A percentile compares a stretch with the other conserved stretches of the same genome.
phyloP scores from a whole-genome alignment of 805 yeast genomes.

The Metschnikowia kunwiensis region DNA sequence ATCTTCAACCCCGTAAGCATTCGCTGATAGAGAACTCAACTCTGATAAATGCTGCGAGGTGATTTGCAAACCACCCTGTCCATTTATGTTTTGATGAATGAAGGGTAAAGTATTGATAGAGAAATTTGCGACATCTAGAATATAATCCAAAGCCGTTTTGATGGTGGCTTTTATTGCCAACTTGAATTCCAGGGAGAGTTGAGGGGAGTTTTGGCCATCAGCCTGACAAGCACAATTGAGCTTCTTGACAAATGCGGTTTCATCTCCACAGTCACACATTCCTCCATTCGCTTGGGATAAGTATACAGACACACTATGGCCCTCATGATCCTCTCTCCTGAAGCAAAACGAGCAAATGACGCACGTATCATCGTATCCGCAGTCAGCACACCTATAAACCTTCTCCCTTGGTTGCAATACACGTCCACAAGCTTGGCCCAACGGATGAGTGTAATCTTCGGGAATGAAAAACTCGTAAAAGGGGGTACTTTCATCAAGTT shows the following conservation, averaged over 20 bases:
- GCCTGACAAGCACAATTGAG: conserved; percentile 49
- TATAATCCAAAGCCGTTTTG: conserved; percentile 37
- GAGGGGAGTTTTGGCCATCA: conserved; percentile 5
- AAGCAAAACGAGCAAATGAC: conserved; percentile 73
- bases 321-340: conserved; percentile 62
- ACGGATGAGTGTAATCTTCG: conserved; percentile 39
- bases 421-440: conserved; percentile 67
- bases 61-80: conserved; percentile 21
- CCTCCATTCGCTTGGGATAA: conserved; percentile 45
- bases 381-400: conserved; percentile 69
- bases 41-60: conserved; percentile 30
- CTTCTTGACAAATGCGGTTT: conserved; percentile 54
- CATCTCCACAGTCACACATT: conserved; percentile 74
- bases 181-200: conserved; percentile 16
- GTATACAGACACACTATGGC: conserved; percentile 59
- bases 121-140: conserved; percentile 42
- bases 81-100: conserved; percentile 30
- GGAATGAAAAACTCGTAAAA: conserved; percentile 9
- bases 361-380: conserved; percentile 77
- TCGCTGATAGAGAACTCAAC: conserved; percentile 29
- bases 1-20: conserved; percentile 34
- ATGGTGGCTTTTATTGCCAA: conserved; percentile 27
- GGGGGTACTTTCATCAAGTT: not conserved
- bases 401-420: conserved; percentile 60
- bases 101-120: conserved; percentile 40